Conservation (phyloP, 257 asterid genomes). For the Salvia rosmarinus region DNA sequence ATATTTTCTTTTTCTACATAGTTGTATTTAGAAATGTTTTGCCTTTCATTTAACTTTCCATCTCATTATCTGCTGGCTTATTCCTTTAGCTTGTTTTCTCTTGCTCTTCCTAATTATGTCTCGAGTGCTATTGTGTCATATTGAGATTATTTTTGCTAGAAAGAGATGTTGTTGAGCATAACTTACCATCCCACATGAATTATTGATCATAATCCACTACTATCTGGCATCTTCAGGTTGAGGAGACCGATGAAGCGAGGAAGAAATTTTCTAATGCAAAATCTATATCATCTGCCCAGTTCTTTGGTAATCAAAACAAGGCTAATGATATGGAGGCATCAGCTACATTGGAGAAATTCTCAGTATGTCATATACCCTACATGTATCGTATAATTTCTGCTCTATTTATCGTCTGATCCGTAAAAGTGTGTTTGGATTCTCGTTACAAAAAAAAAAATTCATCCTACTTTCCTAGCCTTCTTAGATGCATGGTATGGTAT, state of each 20-base stretch:
- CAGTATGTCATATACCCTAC: conserved; percentile 54
- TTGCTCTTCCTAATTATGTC: background rate
- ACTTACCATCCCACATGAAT: too few relatives aligned
- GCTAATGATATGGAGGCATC: conserved; percentile 65
- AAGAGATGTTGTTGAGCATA: background rate
- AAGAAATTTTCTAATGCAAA: conserved; percentile 96
- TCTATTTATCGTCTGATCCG: conserved; percentile 12
- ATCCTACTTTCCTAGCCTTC: background rate
- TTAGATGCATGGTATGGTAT: background rate
- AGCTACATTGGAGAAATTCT: conserved; percentile 78
- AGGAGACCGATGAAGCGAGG: conserved; percentile 97
- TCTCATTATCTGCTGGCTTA: background rate
- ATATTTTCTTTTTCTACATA: background rate
- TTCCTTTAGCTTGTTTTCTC: conserved; percentile 1
- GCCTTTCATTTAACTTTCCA: background rate
- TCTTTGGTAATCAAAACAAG: conserved; percentile 70
- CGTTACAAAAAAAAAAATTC: background rate
- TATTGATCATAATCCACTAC: conserved; percentile 7
- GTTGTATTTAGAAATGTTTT: conserved; percentile 6
- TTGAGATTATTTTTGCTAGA: background rate
- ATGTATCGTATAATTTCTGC: conserved; percentile 3
- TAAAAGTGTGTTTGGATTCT: conserved; percentile 1
- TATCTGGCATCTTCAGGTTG: conserved; percentile 55
- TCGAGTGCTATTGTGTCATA: conserved; percentile 17
- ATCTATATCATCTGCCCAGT: conserved; percentile 98